phyloP scores from a whole-genome alignment of 2,329 filamentous ascomycete species.

The Acrodontium crateriforme region DNA sequence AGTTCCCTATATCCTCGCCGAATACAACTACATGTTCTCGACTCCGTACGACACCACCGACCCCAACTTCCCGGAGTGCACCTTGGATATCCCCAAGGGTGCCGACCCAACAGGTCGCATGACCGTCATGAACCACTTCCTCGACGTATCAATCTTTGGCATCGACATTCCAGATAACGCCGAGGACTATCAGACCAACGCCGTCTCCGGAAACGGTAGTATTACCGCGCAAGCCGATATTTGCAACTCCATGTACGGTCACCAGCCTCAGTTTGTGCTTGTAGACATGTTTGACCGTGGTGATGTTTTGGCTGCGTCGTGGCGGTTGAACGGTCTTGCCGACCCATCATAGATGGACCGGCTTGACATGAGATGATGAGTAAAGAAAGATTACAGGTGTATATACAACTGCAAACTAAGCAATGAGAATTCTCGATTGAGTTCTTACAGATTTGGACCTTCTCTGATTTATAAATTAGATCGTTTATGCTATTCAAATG shows the following conservation, averaged over 20 bases:
- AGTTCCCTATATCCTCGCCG: conserved; percentile 70
- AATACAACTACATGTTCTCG: conserved; percentile 39
- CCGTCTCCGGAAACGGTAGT: conserved; percentile 30
- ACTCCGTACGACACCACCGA: conserved; percentile 31
- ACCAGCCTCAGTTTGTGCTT: conserved; percentile 29
- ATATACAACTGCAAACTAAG: too few relatives aligned
- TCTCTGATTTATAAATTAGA: too few relatives aligned
- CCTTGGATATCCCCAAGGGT: conserved; percentile 30
- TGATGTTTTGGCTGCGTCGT: conserved; percentile 28
- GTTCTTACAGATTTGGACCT: too few relatives aligned
- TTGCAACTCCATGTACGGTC: conserved; percentile 26
- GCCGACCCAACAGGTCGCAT: conserved; percentile 27
- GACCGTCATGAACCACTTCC: conserved; percentile 37
- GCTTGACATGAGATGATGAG: too few relatives aligned
- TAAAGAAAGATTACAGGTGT: too few relatives aligned
- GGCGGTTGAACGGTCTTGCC: conserved; percentile 26
- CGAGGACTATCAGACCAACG: conserved; percentile 28
- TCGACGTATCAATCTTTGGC: conserved; percentile 29
- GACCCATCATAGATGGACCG: too few relatives aligned
- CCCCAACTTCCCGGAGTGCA: conserved; percentile 28
- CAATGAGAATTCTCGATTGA: too few relatives aligned
- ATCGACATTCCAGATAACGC: conserved; percentile 27
- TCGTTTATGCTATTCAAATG: too few relatives aligned
- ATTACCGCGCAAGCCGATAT: conserved; percentile 28
- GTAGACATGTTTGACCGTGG: conserved; percentile 34